A percentile compares a stretch with the other conserved stretches of the same genome.
Evolutionary conservation across 2,329 filamentous ascomycete genomes (phyloP).

Genomic region (Xylariaceae sp.): DNA sequence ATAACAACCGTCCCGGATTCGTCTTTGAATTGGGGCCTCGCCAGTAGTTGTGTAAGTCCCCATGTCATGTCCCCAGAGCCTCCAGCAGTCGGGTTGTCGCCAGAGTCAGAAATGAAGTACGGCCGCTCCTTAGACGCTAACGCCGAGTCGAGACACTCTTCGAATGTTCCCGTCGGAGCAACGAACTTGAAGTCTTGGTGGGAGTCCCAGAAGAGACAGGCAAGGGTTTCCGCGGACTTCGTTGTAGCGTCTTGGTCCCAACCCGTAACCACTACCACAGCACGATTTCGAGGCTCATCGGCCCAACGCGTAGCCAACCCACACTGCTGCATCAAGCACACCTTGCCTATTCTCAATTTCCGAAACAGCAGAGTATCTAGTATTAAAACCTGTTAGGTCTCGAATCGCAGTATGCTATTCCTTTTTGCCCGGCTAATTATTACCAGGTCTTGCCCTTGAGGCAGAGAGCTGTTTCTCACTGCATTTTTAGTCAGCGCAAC

Average conservation of each 20-base stretch:
- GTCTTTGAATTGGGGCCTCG: slow-evolving; percentile 42
- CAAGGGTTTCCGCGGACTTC: slow-evolving; percentile 43
- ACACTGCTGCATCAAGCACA: slow-evolving; percentile 51
- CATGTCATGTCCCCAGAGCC: slow-evolving; percentile 54
- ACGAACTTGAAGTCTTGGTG: slow-evolving; percentile 50
- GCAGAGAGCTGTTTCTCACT: too few species aligned
- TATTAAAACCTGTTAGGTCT: too few species aligned
- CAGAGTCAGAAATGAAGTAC: slow-evolving; percentile 55
- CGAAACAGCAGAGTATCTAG: slow-evolving; percentile 43
- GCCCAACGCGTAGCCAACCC: slow-evolving; percentile 57
- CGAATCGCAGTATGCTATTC: too few species aligned
- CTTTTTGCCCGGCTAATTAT: too few species aligned
- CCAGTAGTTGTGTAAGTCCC: slow-evolving; percentile 45
- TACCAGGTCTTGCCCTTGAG: too few species aligned
- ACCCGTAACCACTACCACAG: slow-evolving; percentile 49
- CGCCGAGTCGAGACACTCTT: slow-evolving; percentile 46
- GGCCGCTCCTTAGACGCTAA: slow-evolving; percentile 40
- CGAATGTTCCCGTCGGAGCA: slow-evolving; percentile 47
- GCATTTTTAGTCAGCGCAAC: too few species aligned
- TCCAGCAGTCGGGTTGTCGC: slow-evolving; percentile 54
- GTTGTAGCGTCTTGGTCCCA: slow-evolving; percentile 42
- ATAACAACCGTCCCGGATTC: slow-evolving; percentile 42
- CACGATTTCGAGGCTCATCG: slow-evolving; percentile 51
- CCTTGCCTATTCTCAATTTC: slow-evolving; percentile 39
- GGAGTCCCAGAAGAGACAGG: slow-evolving; percentile 46